These are phyloP conservation scores for Yamadazyma conglobata DNA, from an alignment of 1,139 yeast genomes.

Conservation along the genomic window DNA sequence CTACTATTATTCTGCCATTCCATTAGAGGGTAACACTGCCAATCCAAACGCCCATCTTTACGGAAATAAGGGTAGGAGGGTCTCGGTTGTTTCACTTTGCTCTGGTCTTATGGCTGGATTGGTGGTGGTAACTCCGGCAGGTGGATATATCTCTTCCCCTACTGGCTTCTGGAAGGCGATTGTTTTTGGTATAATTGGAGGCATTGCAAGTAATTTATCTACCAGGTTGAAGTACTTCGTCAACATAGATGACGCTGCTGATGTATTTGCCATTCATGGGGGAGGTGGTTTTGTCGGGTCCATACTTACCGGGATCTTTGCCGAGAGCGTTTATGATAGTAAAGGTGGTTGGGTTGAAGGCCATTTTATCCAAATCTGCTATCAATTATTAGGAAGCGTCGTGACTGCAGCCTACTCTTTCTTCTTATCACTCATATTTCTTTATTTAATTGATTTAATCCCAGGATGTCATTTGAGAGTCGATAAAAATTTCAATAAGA, in stretches of 20 bases:
- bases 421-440: slow-evolving; percentile 31
- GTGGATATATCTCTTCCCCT: slow-evolving; percentile 39
- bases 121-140: slow-evolving; percentile 46
- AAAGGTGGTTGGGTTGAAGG: slow-evolving; percentile 50
- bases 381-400: slow-evolving; percentile 44
- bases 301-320: slow-evolving; percentile 41
- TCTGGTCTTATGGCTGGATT: slow-evolving; percentile 45
- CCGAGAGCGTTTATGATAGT: slow-evolving; percentile 29
- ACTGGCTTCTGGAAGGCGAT: slow-evolving; percentile 42
- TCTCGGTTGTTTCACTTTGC: slow-evolving; percentile 40
- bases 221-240: slow-evolving; percentile 41
- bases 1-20: slow-evolving; percentile 37
- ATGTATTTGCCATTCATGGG: slow-evolving; percentile 46
- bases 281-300: slow-evolving; percentile 44
- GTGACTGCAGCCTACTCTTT: slow-evolving; percentile 41
- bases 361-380: slow-evolving; percentile 46
- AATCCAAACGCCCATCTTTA: not conserved
- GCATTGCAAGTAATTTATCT: slow-evolving; percentile 33
- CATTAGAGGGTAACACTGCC: slow-evolving; percentile 24
- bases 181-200: slow-evolving; percentile 40
- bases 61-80: slow-evolving; percentile 20
- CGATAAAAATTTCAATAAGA: slow-evolving; percentile 37
- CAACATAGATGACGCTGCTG: slow-evolving; percentile 43
- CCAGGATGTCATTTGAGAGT: slow-evolving; percentile 50
- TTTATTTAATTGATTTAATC: slow-evolving; percentile 39